Percentiles rank a stretch among this genome's conserved stretches.
Conservation (phyloP, 1,139 yeast species). For the Taphrina communis region DNA sequence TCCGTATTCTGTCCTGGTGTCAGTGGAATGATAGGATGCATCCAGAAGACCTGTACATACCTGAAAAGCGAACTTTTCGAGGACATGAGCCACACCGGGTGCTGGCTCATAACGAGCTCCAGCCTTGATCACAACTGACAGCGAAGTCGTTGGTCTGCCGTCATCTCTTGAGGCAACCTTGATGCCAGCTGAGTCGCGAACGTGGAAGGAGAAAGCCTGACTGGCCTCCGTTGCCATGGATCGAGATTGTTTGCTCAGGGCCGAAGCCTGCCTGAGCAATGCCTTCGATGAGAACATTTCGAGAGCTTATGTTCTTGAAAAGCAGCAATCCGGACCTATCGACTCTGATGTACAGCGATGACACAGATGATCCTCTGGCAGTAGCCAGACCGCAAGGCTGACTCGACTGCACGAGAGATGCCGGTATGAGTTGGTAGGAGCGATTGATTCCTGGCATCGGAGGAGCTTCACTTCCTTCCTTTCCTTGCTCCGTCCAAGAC, state of each 20-base stretch:
- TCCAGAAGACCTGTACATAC: slow-evolving; percentile 31
- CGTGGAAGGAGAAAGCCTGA: slow-evolving; percentile 35
- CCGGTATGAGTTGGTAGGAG: slow-evolving; percentile 8
- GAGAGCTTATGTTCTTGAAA: background rate
- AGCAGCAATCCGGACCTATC: background rate
- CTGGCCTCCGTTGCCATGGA: slow-evolving; percentile 36
- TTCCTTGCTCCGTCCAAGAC: background rate
- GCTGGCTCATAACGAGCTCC: slow-evolving; percentile 80
- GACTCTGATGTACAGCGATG: background rate
- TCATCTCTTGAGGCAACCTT: slow-evolving; percentile 58
- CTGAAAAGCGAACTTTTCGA: slow-evolving; percentile 77
- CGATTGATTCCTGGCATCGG: background rate
- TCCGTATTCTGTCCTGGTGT: slow-evolving; percentile 63
- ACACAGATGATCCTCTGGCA: no score
- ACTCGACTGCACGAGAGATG: background rate
- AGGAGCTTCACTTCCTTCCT: slow-evolving; percentile 5
- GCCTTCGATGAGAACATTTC: slow-evolving; percentile 34
- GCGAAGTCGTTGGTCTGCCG: slow-evolving; percentile 65
- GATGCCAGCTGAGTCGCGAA: slow-evolving; percentile 48
- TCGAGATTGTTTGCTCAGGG: slow-evolving; percentile 26
- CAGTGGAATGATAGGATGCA: slow-evolving; percentile 2
- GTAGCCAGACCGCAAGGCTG: background rate
- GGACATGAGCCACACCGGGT: slow-evolving; percentile 85
- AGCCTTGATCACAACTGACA: slow-evolving; percentile 81
- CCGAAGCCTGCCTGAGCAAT: slow-evolving; percentile 33